Conservation (phyloP, 2,329 filamentous ascomycete genomes). For the Alternaria arborescens region DNA sequence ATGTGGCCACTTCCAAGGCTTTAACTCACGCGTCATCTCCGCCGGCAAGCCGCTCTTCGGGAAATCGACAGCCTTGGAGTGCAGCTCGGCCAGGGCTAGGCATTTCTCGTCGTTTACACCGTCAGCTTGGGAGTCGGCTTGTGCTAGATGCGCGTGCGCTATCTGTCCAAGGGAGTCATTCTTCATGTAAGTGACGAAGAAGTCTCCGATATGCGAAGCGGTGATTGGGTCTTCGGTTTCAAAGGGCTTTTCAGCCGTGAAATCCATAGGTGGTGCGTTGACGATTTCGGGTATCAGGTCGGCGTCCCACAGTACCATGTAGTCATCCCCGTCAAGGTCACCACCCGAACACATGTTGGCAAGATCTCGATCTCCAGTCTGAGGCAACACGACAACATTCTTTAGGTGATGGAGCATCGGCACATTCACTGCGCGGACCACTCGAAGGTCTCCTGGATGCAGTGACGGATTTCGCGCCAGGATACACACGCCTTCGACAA, state of each 20-base stretch:
- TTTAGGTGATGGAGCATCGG: constrained; percentile 77
- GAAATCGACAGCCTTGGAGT: constrained; percentile 94
- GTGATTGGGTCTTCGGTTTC: constrained; percentile 70
- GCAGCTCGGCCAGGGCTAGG: constrained; percentile 76
- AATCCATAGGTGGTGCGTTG: constrained; percentile 82
- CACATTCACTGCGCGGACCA: constrained; percentile 83
- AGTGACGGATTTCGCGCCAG: constrained; percentile 92
- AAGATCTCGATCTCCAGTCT: constrained; percentile 82
- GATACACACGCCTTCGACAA: constrained; percentile 80
- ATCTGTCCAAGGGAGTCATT: constrained; percentile 83
- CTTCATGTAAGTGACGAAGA: constrained; percentile 94
- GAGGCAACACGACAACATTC: constrained; percentile 88
- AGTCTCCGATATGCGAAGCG: constrained; percentile 77
- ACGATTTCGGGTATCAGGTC: constrained; percentile 70
- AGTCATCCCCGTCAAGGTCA: constrained; percentile 95
- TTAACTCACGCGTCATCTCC: constrained; percentile 67
- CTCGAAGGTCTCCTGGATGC: constrained; percentile 88
- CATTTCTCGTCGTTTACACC: constrained; percentile 75
- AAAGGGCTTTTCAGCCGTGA: constrained; percentile 66
- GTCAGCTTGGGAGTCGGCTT: constrained; percentile 68
- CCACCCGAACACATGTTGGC: constrained; percentile 96
- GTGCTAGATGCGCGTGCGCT: constrained; percentile 81
- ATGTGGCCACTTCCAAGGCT: constrained; percentile 77
- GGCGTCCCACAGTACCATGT: constrained; percentile 89
- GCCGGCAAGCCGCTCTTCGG: constrained; percentile 87